These are phyloP conservation scores for Hawksworthiomyces lignivorus DNA, from an alignment of 2,329 filamentous ascomycete species.

Conservation along the genomic window DNA sequence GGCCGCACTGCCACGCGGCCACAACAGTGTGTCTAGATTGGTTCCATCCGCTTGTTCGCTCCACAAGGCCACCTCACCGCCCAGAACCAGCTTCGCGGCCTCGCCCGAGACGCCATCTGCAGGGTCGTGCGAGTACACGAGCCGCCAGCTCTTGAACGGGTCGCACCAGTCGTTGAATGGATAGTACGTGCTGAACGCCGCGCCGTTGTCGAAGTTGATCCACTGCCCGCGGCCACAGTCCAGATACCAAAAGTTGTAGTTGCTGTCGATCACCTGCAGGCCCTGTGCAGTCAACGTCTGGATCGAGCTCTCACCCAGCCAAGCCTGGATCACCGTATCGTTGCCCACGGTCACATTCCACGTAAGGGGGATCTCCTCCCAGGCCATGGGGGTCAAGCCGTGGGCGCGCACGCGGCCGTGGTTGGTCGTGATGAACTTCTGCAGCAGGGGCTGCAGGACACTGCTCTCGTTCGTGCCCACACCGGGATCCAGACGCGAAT, in stretches of 20 bases:
- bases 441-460: conserved; percentile 67
- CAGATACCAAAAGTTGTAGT: conserved; percentile 76
- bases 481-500: conserved; percentile 65
- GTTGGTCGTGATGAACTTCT: conserved; percentile 65
- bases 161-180: conserved; percentile 77
- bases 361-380: conserved; percentile 77
- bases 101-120: conserved; percentile 53
- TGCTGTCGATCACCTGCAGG: conserved; percentile 64
- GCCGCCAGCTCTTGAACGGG: conserved; percentile 73
- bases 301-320: conserved; percentile 60
- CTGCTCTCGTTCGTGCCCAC: conserved; percentile 57
- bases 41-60: conserved; percentile 67
- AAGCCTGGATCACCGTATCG: conserved; percentile 71
- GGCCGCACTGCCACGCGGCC: conserved; percentile 68
- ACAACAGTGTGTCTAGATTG: conserved; percentile 69
- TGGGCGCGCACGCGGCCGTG: conserved; percentile 56
- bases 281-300: conserved; percentile 53
- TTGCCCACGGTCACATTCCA: conserved; percentile 69
- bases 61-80: conserved; percentile 79
- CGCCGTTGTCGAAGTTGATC: conserved; percentile 60
- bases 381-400: conserved; percentile 67
- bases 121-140: conserved; percentile 76
- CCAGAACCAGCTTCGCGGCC: conserved; percentile 61
- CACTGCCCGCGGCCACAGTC: conserved; percentile 77
- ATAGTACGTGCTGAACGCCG: conserved; percentile 43